phyloP scores from a whole-genome alignment of 1,284 basidiomycete genomes.

The Apiotrichum mycotoxinovorans region DNA sequence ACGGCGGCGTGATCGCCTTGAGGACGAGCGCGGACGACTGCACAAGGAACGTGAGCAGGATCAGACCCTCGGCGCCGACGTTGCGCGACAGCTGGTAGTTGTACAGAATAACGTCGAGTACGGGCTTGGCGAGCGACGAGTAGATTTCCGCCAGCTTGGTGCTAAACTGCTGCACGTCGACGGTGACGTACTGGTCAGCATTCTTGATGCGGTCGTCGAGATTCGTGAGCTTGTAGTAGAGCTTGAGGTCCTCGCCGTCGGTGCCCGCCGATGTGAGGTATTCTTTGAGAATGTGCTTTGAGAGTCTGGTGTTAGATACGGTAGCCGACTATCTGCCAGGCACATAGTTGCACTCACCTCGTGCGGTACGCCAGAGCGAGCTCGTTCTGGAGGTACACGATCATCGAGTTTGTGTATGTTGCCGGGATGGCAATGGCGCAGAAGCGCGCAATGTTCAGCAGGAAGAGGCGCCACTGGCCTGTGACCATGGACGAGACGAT shows the following conservation, averaged over 20 bases:
- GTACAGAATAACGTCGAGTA: conserved; percentile 83
- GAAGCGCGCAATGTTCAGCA: conserved; percentile 84
- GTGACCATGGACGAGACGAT: conserved; percentile 95
- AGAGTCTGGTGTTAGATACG: conserved; percentile 53
- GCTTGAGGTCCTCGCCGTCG: conserved; percentile 50
- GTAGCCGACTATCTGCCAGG: neutral
- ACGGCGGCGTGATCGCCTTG: conserved; percentile 83
- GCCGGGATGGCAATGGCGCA: conserved; percentile 89
- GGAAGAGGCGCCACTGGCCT: conserved; percentile 73
- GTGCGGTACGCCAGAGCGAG: conserved; percentile 89
- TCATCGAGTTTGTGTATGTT: conserved; percentile 95
- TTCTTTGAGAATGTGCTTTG: conserved; percentile 72
- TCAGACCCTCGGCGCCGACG: conserved; percentile 88
- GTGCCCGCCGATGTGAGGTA: conserved; percentile 59
- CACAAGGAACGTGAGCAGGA: conserved; percentile 78
- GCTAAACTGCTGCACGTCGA: conserved; percentile 93
- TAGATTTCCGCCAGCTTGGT: conserved; percentile 90
- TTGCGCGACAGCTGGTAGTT: conserved; percentile 93
- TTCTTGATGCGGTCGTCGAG: conserved; percentile 94
- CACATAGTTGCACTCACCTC: conserved; percentile 49
- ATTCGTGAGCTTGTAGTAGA: conserved; percentile 91
- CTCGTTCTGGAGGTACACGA: conserved; percentile 90
- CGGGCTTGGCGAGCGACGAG: conserved; percentile 86
- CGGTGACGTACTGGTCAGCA: conserved; percentile 76
- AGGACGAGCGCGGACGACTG: conserved; percentile 73